Evolutionary conservation across 2,329 filamentous ascomycete species (phyloP), one percentile per base, ranked within the genome.

Genomic region (Alternaria novae-zelandiae): DNA sequence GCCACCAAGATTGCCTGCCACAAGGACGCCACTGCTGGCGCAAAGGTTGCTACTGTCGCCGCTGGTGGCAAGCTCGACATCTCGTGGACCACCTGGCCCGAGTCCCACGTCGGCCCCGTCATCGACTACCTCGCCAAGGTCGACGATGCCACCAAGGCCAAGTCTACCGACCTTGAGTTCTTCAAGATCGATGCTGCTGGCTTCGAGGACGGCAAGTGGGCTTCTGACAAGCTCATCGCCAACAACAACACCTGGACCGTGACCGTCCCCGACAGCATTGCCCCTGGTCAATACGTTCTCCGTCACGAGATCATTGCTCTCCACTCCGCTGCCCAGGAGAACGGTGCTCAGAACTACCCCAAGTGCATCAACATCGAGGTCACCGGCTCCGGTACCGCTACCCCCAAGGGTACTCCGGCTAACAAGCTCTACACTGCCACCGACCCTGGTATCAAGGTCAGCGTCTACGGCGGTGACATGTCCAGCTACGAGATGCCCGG

Each of bases 41-140:
- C 79, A 15, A 80, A 83, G 57, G 83, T 84, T 65, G 86, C 86
- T 13, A 78, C 83, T 13, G 84, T 90, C 44, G 81, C 83, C 11
- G 90, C 89, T 15, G 90, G 90, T 62, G 81, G 82, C 69, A 82
- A 82, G 15, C 74, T 91, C 68, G 81, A 86, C 62, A 79, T 91
- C 53, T 83, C 87, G 70, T 91, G 89, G 90, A 86, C 83, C 61
- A 81, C 82, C 15, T 92, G 90, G 90, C 89, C 89, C n/a, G 82
- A 85, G 10, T 85, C 83, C 58, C 87, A 92, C 81, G 83, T 89
- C 67, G 88, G 88, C 3, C 88, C 89, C 9, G 85, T 91, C 70
- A 83, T 91, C 66, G 86, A 86, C 76, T 91, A 90, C 81, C 80
- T 90, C 15, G 89, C 89, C 59, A 83, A 83, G 70, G 68, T 69